Conservation (phyloP, 148 eudicot species). For the Vaccinium myrtillus region DNA sequence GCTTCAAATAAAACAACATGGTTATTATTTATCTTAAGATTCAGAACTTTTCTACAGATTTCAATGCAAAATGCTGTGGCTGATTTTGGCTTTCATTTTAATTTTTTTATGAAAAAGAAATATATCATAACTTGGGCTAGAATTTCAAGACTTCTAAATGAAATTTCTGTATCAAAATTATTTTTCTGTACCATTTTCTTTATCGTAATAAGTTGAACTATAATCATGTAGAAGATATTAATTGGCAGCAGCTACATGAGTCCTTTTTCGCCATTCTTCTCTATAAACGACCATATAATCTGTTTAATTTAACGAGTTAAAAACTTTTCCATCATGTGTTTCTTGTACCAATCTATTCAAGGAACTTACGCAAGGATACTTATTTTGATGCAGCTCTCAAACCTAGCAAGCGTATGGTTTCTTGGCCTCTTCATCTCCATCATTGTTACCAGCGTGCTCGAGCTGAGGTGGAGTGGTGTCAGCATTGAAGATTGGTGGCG, state of each 20-base stretch:
- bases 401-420: constrained; percentile 81
- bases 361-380: not conserved
- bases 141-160: not conserved
- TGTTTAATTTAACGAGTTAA: not conserved
- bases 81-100: too few species aligned
- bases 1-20: not conserved
- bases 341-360: not conserved
- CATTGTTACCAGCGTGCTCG: constrained; percentile 75
- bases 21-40: not conserved
- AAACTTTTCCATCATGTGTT: not conserved
- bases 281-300: not conserved
- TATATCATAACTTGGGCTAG: not conserved
- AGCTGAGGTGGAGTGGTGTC: constrained; percentile 93
- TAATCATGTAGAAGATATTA: not conserved
- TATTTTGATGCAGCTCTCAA: constrained; percentile 60
- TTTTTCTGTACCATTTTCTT: not conserved
- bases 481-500: constrained; percentile 91
- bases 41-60: too few species aligned
- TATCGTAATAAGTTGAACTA: not conserved
- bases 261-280: not conserved
- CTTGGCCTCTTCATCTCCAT: constrained; percentile 91
- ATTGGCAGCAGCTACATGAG: not conserved
- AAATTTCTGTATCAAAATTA: not conserved
- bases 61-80: not conserved
- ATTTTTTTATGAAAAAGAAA: too few species aligned